Evolutionary conservation across 768 basidiomycete species (phyloP).

Genomic region (Saitozyma podzolica): DNA sequence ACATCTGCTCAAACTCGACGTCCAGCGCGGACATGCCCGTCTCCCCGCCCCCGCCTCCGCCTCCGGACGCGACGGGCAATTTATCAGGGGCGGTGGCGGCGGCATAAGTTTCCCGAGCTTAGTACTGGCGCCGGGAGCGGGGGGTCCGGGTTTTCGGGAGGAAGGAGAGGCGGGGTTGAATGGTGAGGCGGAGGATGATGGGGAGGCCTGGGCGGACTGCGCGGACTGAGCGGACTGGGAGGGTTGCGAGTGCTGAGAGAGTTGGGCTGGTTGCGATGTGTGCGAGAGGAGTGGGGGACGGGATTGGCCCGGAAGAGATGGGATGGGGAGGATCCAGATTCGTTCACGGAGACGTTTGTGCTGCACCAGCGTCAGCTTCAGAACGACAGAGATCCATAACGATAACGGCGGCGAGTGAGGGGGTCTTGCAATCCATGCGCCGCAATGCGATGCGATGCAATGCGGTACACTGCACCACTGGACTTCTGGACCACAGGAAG

Average conservation of each 20-base stretch:
- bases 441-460: no score
- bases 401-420: not conserved
- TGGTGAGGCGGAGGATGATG: slow-evolving; percentile 45
- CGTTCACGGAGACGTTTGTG: slow-evolving; percentile 88
- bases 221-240: slow-evolving; percentile 10
- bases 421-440: no score
- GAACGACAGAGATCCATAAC: not conserved
- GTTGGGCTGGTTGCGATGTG: no score
- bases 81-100: slow-evolving; percentile 9
- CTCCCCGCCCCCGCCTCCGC: slow-evolving; percentile 11
- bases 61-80: not conserved
- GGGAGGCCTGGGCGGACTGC: slow-evolving; percentile 6
- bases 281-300: no score
- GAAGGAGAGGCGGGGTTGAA: slow-evolving; percentile 53
- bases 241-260: not conserved
- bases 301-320: no score
- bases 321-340: slow-evolving; percentile 65
- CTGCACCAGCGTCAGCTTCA: slow-evolving; percentile 24
- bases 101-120: slow-evolving; percentile 18
- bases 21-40: slow-evolving; percentile 44
- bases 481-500: no score
- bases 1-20: slow-evolving; percentile 55
- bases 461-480: not conserved
- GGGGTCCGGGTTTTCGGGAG: slow-evolving; percentile 8
- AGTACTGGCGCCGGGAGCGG: slow-evolving; percentile 5